Conservation (phyloP, 257 asterid genomes). For the Salvia miltiorrhiza region DNA sequence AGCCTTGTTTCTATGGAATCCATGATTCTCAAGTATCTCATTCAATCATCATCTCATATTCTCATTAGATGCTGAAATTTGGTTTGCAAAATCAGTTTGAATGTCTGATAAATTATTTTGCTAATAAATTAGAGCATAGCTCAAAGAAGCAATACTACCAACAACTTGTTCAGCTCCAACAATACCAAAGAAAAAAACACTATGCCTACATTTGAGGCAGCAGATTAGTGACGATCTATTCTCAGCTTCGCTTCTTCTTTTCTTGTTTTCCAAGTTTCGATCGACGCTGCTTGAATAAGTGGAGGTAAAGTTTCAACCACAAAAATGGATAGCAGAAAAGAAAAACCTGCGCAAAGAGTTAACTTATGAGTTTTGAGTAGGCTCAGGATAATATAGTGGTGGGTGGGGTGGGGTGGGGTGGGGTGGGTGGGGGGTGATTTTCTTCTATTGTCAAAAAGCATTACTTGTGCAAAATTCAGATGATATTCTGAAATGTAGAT, state of each 20-base stretch:
- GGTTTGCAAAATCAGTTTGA: no score
- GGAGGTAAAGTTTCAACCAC: constrained; percentile 93
- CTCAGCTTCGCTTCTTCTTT: constrained; percentile 53
- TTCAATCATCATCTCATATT: background rate
- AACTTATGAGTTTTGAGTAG: background rate
- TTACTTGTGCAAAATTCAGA: no score
- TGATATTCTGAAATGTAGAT: background rate
- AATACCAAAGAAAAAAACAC: background rate
- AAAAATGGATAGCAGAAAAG: constrained; percentile 72
- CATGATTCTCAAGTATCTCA: background rate
- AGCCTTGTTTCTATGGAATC: constrained; percentile 14
- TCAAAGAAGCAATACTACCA: background rate
- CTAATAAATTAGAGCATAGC: background rate
- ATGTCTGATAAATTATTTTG: no score
- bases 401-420: no score
- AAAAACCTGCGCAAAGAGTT: constrained; percentile 48
- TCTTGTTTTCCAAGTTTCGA: constrained; percentile 68
- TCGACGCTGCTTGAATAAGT: constrained; percentile 78
- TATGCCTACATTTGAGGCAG: background rate
- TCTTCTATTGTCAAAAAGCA: no score
- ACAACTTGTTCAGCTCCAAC: no score
- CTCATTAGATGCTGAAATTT: no score
- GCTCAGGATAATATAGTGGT: no score
- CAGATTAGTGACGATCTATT: constrained; percentile 12
- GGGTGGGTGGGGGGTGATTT: no score